phyloP scores from a whole-genome alignment of 495 filamentous ascomycete genomes.

The Letharia columbiana region DNA sequence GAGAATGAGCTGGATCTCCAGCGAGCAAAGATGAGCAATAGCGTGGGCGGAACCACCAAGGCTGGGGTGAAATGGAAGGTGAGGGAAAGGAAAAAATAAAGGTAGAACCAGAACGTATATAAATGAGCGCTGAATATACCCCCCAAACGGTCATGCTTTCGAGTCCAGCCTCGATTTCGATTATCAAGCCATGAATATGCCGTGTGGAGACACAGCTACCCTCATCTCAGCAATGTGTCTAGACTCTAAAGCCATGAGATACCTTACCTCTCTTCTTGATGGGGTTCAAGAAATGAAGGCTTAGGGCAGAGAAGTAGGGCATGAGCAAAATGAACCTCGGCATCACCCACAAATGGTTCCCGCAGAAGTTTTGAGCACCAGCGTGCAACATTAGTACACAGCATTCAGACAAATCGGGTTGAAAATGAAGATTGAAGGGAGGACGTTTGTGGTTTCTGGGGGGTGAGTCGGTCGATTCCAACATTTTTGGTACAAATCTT shows the following conservation, averaged over 20 bases:
- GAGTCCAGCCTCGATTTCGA: background rate
- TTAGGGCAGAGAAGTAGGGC: slow-evolving; percentile 5
- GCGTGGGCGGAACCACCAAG: slow-evolving; percentile 70
- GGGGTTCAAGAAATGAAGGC: background rate
- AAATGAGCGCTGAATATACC: background rate
- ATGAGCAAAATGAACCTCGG: background rate
- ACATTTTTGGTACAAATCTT: background rate
- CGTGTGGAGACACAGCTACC: background rate
- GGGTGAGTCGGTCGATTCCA: slow-evolving; percentile 11
- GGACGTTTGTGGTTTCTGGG: slow-evolving; percentile 19
- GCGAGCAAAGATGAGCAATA: slow-evolving; percentile 72
- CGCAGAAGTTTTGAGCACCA: background rate
- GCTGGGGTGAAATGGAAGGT: slow-evolving; percentile 76
- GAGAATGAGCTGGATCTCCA: slow-evolving; percentile 72
- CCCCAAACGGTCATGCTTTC: background rate
- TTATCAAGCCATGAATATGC: background rate
- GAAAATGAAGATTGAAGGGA: slow-evolving; percentile 16
- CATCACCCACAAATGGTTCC: background rate
- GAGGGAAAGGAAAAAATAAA: slow-evolving; percentile 68
- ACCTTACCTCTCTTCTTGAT: too few species aligned
- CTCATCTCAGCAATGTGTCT: background rate
- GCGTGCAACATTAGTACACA: background rate
- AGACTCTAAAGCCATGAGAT: too few species aligned
- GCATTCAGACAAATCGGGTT: background rate
- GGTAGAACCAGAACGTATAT: background rate